Percentiles rank a stretch among this genome's conserved stretches.
phyloP scores from a whole-genome alignment of 2,329 filamentous ascomycete genomes.

The Trichoderma guizhouense region DNA sequence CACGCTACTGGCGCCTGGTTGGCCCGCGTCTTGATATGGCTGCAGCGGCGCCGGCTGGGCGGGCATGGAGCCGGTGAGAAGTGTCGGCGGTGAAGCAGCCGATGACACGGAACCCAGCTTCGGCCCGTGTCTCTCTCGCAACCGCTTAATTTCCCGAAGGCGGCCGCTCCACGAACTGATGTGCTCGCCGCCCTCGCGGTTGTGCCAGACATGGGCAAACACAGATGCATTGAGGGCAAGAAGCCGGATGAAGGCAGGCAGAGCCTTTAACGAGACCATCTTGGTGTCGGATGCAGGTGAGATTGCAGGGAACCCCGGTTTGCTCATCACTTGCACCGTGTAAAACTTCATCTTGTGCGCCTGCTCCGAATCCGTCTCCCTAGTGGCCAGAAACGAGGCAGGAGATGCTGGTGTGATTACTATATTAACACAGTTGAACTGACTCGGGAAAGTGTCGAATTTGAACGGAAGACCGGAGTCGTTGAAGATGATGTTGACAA shows the following conservation, averaged over 20 bases:
- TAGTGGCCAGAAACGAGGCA: slow-evolving; percentile 68
- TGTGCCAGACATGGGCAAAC: slow-evolving; percentile 87
- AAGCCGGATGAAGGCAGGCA: slow-evolving; percentile 82
- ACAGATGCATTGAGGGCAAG: slow-evolving; percentile 91
- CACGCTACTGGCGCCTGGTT: slow-evolving; percentile 47
- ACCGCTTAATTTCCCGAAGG: slow-evolving; percentile 75
- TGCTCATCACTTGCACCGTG: slow-evolving; percentile 84
- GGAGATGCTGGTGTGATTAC: slow-evolving; percentile 86
- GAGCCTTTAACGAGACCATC: slow-evolving; percentile 76
- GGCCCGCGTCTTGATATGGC: slow-evolving; percentile 29
- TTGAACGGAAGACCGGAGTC: slow-evolving; percentile 86
- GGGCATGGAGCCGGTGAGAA: slow-evolving; percentile 26
- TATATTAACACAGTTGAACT: slow-evolving; percentile 97
- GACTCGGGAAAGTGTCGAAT: slow-evolving; percentile 88
- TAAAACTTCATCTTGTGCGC: slow-evolving; percentile 62
- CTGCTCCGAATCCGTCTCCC: slow-evolving; percentile 39
- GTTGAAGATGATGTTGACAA: slow-evolving; percentile 97
- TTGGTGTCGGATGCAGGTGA: slow-evolving; percentile 88
- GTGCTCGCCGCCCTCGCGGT: slow-evolving; percentile 73
- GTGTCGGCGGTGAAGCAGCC: slow-evolving; percentile 28
- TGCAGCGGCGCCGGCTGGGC: slow-evolving; percentile 23
- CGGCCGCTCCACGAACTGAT: slow-evolving; percentile 87
- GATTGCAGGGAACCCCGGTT: slow-evolving; percentile 84
- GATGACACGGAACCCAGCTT: slow-evolving; percentile 34
- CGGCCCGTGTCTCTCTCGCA: slow-evolving; percentile 66